A percentile compares a stretch with the other conserved stretches of the same genome.
phyloP scores from a whole-genome alignment of 2,329 filamentous ascomycete species.

The Lojkania enalia region DNA sequence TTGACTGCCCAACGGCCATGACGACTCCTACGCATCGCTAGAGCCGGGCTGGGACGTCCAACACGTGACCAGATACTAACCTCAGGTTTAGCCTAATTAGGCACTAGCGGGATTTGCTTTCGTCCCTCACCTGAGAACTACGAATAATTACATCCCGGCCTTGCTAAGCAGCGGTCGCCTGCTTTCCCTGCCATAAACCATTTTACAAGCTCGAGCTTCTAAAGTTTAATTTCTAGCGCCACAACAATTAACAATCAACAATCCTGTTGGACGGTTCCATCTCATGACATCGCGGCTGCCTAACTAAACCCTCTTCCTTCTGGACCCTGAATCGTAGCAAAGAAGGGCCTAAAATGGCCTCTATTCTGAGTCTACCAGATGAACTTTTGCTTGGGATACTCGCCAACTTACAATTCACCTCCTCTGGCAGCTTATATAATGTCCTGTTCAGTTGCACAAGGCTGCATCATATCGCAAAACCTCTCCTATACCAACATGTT shows the following conservation, averaged over 20 bases:
- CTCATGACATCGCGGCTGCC: too few relatives aligned
- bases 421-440: neutral
- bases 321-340: neutral
- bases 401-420: neutral
- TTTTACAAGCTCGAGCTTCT: neutral
- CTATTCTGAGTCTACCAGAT: neutral
- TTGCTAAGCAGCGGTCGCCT: neutral
- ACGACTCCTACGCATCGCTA: neutral
- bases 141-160: neutral
- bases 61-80: neutral
- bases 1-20: neutral
- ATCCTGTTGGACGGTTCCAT: neutral
- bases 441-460: neutral
- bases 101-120: neutral
- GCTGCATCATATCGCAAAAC: neutral
- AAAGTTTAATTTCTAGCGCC: too few relatives aligned
- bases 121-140: too few relatives aligned
- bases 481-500: neutral
- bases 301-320: too few relatives aligned
- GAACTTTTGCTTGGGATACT: neutral
- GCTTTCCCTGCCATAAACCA: neutral
- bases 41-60: neutral
- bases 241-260: too few relatives aligned
- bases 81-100: neutral
- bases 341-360: neutral